A percentile compares a stretch with the other conserved stretches of the same genome.
Evolutionary conservation across 2,329 filamentous ascomycete genomes (phyloP).

Genomic region (Botrytis cinerea): DNA sequence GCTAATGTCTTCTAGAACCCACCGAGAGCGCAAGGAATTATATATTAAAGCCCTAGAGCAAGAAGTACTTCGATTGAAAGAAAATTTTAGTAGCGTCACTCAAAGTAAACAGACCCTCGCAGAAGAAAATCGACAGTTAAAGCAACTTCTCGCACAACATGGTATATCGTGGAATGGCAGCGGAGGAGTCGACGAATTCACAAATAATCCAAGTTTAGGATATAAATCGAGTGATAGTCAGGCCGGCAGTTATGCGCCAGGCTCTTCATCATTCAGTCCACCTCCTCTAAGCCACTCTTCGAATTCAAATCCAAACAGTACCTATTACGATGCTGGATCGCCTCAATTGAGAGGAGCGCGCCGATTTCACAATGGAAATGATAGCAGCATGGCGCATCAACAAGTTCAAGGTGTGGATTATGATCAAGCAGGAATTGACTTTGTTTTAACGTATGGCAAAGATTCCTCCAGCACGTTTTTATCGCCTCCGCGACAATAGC

Average conservation of each 20-base stretch:
- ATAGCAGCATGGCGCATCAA: constrained; percentile 35
- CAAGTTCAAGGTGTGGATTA: constrained; percentile 59
- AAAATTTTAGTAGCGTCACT: constrained; percentile 72
- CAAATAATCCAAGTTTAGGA: constrained; percentile 50
- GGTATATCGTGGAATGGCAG: constrained; percentile 48
- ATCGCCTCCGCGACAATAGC: constrained; percentile 63
- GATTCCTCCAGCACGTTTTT: constrained; percentile 63
- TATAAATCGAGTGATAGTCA: constrained; percentile 58
- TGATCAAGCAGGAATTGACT: constrained; percentile 84
- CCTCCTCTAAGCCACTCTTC: constrained; percentile 33
- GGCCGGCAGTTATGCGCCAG: constrained; percentile 60
- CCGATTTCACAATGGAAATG: constrained; percentile 23
- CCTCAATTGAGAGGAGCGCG: background rate
- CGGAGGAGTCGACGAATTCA: constrained; percentile 39
- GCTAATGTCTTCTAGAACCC: constrained; percentile 64
- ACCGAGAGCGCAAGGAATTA: constrained; percentile 93
- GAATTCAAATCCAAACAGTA: constrained; percentile 26
- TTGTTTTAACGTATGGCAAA: constrained; percentile 81
- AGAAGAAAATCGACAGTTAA: constrained; percentile 79
- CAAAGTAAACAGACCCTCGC: constrained; percentile 75
- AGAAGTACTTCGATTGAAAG: constrained; percentile 85
- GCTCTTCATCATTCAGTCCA: constrained; percentile 43
- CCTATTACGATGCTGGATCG: constrained; percentile 7
- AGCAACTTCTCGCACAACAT: constrained; percentile 55
- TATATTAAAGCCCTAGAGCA: constrained; percentile 94